Evolutionary conservation across 83 land plant species (phyloP), one percentile per base, ranked within the genome.

Genomic region (Larix sibirica): DNA sequence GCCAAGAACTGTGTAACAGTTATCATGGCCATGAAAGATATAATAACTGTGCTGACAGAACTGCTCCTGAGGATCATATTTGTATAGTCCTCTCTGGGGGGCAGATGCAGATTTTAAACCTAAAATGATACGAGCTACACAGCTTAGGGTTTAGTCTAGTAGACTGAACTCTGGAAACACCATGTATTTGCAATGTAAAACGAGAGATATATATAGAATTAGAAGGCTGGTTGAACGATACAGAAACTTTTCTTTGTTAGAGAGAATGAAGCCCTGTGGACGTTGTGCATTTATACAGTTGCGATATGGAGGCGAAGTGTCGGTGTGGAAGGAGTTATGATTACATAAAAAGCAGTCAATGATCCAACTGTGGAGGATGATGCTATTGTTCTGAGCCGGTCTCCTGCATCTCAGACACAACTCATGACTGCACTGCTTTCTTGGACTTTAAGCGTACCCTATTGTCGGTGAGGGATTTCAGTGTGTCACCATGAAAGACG

Each of bases 381-480:
- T 71, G 42, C 42, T 71, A 47, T 36, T 71, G 76, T 71, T 71
- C 76, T 18, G 54, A 71, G 76, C 50, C 76, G 40, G 76, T 71
- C 76, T 71, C 76, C 76, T 71, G 2, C 26, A 40, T 18, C 54
- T 71, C n/a, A 47, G n/a, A 71, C 76, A 71, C 38, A 7, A 2
- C 3, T 38, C 54, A 71, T 71, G 76, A 71, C 76, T 71, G 0
- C 54, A 71, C 76, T 71, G 76, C 76, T 71, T 71, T 71, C 56
- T 50, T 50, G 12, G 56, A 50, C 56, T 50, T 50, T 50, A 50
- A 71, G 14, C 23, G 76, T 71, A 71, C 76, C 38, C 14, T 3
- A 7, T 5, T 71, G 76, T 71, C 76, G 76, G 76, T 38, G 76
- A 71, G 56, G 12, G 56, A 50, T 50, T 50, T 50, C 28, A 1